Percentiles rank a stretch among this genome's conserved stretches.
Evolutionary conservation across 176 grass and related monocot genomes (phyloP).

Genomic region (Musa schizocarpa): DNA sequence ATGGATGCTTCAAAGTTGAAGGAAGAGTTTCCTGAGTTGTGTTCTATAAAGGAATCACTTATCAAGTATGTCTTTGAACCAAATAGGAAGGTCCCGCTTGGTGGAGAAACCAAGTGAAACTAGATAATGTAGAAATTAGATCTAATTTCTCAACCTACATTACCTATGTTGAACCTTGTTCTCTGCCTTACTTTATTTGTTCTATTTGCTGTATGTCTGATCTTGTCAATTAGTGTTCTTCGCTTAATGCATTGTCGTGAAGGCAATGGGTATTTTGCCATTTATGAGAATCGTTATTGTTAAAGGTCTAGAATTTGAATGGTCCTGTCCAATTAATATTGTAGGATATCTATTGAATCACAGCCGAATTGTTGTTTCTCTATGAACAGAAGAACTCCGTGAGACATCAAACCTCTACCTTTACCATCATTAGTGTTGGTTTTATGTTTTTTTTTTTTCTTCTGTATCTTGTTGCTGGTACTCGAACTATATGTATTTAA

Average conservation of each 20-base stretch:
- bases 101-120: conserved; percentile 14
- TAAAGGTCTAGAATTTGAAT: neutral
- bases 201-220: neutral
- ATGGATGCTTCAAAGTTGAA: conserved; percentile 67
- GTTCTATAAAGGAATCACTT: conserved; percentile 58
- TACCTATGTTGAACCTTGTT: neutral
- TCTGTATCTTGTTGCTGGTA: too few species aligned
- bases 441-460: too few species aligned
- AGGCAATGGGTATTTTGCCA: neutral
- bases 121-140: neutral
- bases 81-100: conserved; percentile 41
- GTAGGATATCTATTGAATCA: too few species aligned
- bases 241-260: neutral
- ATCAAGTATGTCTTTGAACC: conserved; percentile 75
- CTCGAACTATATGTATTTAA: too few species aligned
- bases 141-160: neutral
- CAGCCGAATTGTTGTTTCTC: too few species aligned
- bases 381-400: too few species aligned
- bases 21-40: conserved; percentile 55
- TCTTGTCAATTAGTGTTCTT: neutral
- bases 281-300: neutral
- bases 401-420: too few species aligned
- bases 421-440: too few species aligned
- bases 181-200: neutral
- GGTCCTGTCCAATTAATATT: too few species aligned